Percentiles rank a stretch among this genome's conserved stretches.
phyloP scores from a whole-genome alignment of 306 rosid genomes.

The Geum urbanum region DNA sequence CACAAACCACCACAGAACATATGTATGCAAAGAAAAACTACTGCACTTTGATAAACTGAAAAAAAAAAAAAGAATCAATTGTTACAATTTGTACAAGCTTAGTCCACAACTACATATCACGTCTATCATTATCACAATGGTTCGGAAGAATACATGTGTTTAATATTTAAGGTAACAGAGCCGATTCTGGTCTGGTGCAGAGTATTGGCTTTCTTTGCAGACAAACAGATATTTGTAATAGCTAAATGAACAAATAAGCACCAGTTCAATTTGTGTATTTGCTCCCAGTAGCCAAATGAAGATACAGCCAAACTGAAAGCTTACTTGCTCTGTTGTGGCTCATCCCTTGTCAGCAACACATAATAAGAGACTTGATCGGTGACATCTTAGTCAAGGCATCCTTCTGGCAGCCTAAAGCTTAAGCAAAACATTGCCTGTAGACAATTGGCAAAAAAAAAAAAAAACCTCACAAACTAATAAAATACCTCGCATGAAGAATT shows the following conservation, averaged over 20 bases:
- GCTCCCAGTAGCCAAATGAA: not conserved
- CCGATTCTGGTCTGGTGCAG: not conserved
- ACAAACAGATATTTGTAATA: not conserved
- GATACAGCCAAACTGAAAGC: not conserved
- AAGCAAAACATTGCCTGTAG: conserved; percentile 87
- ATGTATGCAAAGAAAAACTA: not conserved
- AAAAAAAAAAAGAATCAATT: not conserved
- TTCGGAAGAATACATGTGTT: not conserved
- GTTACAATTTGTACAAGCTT: not conserved
- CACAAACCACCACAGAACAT: not conserved
- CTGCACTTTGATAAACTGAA: not conserved
- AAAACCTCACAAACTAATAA: not conserved
- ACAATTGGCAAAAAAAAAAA: conserved; percentile 4
- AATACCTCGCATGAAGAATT: no score
- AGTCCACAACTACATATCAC: not conserved
- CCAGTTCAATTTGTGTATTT: not conserved
- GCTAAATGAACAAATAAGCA: not conserved
- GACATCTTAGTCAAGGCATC: conserved; percentile 43
- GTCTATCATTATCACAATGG: not conserved
- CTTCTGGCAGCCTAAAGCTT: conserved; percentile 58
- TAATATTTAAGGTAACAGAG: not conserved
- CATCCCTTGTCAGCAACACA: not conserved
- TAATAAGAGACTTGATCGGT: not conserved
- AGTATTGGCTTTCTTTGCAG: not conserved
- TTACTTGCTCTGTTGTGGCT: not conserved